phyloP scores from a whole-genome alignment of 2,329 filamentous ascomycete species.

The Aspergillus glaucus region DNA sequence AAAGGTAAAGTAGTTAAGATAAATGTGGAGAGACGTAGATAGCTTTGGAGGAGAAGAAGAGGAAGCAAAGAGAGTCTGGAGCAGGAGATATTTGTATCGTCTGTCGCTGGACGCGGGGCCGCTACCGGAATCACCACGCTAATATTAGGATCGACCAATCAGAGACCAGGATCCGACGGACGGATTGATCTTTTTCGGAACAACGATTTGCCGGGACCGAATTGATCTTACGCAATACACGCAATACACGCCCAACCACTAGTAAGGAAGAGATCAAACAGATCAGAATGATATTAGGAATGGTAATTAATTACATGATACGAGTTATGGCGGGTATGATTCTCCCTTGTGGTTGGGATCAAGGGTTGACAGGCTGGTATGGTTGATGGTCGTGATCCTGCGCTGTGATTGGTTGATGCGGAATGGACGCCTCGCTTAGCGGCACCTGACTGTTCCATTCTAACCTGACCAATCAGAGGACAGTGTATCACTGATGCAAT shows the following conservation, averaged over 20 bases:
- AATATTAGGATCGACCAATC: conserved; percentile 30
- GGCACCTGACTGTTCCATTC: conserved; percentile 2
- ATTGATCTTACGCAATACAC: conserved; percentile 20
- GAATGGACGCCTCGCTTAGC: conserved; percentile 28
- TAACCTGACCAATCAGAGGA: not conserved
- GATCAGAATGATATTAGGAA: conserved; percentile 16
- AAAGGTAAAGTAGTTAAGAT: conserved; percentile 17
- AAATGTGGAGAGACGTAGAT: conserved; percentile 17
- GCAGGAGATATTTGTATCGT: conserved; percentile 38
- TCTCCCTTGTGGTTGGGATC: conserved; percentile 28
- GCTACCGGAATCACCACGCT: conserved; percentile 32
- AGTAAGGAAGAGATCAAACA: not conserved
- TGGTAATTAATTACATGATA: no score
- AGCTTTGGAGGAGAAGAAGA: conserved; percentile 17
- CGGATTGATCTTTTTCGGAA: conserved; percentile 4
- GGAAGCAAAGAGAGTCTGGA: conserved; percentile 17
- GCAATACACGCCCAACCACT: conserved; percentile 12
- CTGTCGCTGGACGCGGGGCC: conserved; percentile 19
- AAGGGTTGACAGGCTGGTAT: conserved; percentile 21
- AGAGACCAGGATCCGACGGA: conserved; percentile 22
- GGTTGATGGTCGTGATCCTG: conserved; percentile 31
- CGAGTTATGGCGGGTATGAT: conserved; percentile 1
- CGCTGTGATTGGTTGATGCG: conserved; percentile 26
- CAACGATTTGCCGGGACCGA: conserved; percentile 24
- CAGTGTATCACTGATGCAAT: not conserved